These are phyloP conservation scores for Cercophora samala DNA, from an alignment of 495 filamentous ascomycete genomes.

Conservation along the genomic window DNA sequence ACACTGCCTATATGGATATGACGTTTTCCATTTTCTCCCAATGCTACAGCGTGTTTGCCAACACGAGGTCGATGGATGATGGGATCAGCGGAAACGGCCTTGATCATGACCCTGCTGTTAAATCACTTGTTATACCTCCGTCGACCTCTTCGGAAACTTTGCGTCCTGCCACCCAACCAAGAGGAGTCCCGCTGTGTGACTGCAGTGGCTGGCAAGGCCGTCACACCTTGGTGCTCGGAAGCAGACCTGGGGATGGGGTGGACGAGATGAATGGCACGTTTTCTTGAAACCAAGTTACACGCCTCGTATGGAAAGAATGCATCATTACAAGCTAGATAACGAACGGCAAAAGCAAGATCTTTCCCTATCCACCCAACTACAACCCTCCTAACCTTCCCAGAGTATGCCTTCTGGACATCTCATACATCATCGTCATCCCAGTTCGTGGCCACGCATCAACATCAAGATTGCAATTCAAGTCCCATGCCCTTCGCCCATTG, in stretches of 20 bases:
- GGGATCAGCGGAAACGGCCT: not conserved
- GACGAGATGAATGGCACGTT: not conserved
- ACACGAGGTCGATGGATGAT: not conserved
- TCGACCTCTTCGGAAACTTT: not conserved
- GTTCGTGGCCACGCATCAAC: not conserved
- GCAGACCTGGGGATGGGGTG: not conserved
- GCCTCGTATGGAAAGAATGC: not conserved
- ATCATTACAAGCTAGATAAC: not conserved
- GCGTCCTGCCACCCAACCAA: not conserved
- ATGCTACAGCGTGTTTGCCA: not conserved
- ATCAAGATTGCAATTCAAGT: not conserved
- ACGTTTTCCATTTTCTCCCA: not conserved
- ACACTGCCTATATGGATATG: not conserved
- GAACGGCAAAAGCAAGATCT: no score
- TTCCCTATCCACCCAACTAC: no score
- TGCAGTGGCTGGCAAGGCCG: no score
- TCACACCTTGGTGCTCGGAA: not conserved
- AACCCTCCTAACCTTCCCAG: no score
- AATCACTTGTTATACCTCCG: not conserved
- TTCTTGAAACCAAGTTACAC: not conserved
- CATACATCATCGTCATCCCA: no score
- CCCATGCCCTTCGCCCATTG: not conserved
- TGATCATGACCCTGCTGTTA: not conserved
- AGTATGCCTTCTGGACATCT: no score
- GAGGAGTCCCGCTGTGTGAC: not conserved